A percentile compares a stretch with the other conserved stretches of the same genome.
These are phyloP conservation scores for Hymenoscyphus linearis DNA, from an alignment of 2,329 filamentous ascomycete genomes.

Conservation along the genomic window DNA sequence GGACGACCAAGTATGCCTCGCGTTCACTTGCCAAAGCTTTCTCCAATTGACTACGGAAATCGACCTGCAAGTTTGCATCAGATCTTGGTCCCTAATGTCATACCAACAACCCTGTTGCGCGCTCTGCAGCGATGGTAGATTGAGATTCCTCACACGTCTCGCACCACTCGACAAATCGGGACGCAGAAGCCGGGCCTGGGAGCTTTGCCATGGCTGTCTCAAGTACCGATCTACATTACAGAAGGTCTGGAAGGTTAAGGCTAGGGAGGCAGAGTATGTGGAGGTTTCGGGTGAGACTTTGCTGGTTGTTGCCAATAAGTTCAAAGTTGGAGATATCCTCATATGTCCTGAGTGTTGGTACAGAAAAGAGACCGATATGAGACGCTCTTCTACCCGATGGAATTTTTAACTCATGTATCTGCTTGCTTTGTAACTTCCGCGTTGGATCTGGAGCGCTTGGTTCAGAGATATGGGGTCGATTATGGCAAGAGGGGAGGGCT, in stretches of 20 bases:
- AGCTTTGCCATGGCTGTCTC: not conserved
- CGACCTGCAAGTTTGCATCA: not conserved
- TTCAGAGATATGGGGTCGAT: too few relatives aligned
- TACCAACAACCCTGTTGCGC: too few relatives aligned
- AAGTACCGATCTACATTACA: not conserved
- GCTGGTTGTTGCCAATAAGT: not conserved
- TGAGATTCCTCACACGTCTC: not conserved
- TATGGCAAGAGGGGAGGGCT: too few relatives aligned
- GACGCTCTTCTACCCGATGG: too few relatives aligned
- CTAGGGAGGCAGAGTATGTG: not conserved
- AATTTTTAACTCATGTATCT: too few relatives aligned
- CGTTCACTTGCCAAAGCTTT: not conserved
- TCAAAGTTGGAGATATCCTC: not conserved
- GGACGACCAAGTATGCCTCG: not conserved
- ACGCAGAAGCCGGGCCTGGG: not conserved
- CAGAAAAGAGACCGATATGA: too few relatives aligned
- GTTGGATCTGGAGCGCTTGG: too few relatives aligned
- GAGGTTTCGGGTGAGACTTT: not conserved
- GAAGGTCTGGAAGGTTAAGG: not conserved
- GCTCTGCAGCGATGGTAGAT: rapidly evolving
- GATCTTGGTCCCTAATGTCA: too few relatives aligned
- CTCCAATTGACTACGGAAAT: not conserved
- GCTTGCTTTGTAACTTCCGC: too few relatives aligned
- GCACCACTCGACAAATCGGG: not conserved
- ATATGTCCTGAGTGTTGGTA: not conserved